Base-by-base conservation (phyloP, 352 stramenopile species). In the Globisporangium emineosum region DNA sequence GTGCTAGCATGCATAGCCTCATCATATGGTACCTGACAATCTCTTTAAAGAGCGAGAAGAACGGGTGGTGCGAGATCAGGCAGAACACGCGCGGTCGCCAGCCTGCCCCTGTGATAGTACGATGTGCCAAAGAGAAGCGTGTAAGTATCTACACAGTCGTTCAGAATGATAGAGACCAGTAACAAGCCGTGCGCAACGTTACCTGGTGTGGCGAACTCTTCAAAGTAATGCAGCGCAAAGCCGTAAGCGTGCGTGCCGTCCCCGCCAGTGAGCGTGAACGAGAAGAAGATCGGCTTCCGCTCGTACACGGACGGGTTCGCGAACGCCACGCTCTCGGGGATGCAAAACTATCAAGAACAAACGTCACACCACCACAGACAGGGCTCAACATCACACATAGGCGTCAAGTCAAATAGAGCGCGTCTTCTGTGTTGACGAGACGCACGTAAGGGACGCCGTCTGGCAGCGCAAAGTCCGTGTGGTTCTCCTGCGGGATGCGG, bases 21-120 rank as follows among this genome's bases (percentile, higher is more conserved):
- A 21, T 5, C 15, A 12, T n/a, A 9, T 1, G 30, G 55, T 73
- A 89, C 80, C 75, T 89, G 52, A 90, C 70, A 60, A 91, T 64
- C 47, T 90, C 78, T 49, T 90, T 91, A 57, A 93, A 91, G 9
- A 94, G 75, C 54, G 82, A 89, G 66, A 94, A 90, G 66, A 91
- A 89, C 15, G 86, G 78, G 64, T 91, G 82, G 52, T 90, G 81
- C 43, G 86, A 94, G 63, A 94, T 87, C 21, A 94, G 50, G 43
- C 86, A 94, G 45, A 90, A 71, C 6, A 91, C 86, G 19, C 74
- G 77, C 59, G 83, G 80, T 9, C 70, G 76, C 81, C 78, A 88
- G 30, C 57, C 33, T 19, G 69, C 62, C 21, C 30, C 49, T 59
- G 59, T n/a, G 10, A 49, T 47, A 54, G 19, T 43, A n/a, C 35